Percentiles rank a stretch among this genome's conserved stretches.
These are phyloP conservation scores for Penicillium argentinense DNA, from an alignment of 495 filamentous ascomycete species.

Conservation along the genomic window DNA sequence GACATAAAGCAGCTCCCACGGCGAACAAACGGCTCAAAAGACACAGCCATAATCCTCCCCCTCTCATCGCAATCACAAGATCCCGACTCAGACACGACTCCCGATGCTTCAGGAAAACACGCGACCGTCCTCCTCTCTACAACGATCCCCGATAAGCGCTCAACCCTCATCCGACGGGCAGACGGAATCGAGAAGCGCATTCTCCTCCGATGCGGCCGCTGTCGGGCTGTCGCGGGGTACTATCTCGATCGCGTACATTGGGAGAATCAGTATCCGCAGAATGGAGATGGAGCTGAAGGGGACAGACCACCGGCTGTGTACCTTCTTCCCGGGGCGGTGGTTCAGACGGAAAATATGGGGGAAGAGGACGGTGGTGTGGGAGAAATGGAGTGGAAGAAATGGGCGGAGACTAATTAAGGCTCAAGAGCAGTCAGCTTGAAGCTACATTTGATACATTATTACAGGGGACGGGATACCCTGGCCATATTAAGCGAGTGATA, in stretches of 20 bases:
- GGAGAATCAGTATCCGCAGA: neutral
- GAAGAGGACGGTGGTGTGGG: constrained; percentile 18
- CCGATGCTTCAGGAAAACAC: constrained; percentile 25
- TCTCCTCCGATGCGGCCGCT: constrained; percentile 61
- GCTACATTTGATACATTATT: no score
- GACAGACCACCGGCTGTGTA: constrained; percentile 52
- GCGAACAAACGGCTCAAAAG: constrained; percentile 36
- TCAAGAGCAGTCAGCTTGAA: neutral
- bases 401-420: constrained; percentile 12
- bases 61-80: constrained; percentile 7
- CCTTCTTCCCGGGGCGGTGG: constrained; percentile 56
- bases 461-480: no score
- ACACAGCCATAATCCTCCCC: constrained; percentile 31
- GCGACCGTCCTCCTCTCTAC: constrained; percentile 53
- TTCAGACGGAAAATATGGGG: constrained; percentile 49
- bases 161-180: constrained; percentile 57
- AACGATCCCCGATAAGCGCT: constrained; percentile 43
- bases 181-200: constrained; percentile 75
- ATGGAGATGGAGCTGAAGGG: constrained; percentile 21
- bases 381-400: constrained; percentile 36
- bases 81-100: neutral
- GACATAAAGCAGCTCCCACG: constrained; percentile 52
- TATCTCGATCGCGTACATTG: constrained; percentile 43
- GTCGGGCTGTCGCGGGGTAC: constrained; percentile 65
- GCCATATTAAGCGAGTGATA: no score